Base-by-base conservation (phyloP, 2,329 filamentous ascomycete genomes). In the Penicillium sp. region DNA sequence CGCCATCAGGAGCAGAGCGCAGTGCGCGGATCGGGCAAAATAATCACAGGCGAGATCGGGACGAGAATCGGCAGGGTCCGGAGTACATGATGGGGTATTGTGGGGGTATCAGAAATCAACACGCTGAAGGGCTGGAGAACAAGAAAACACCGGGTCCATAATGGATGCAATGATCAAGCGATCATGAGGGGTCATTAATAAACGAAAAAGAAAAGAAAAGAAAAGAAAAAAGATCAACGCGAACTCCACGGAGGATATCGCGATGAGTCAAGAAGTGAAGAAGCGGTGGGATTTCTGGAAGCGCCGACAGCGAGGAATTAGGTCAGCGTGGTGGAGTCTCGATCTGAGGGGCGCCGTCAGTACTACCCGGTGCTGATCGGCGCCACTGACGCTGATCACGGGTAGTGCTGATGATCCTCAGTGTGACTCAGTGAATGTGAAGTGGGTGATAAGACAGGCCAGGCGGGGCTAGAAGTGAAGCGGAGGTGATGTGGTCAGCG, bases 251-350 rank as follows among this genome's bases (percentile, higher is more conserved):
- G 38, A 42, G 30, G 15, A 18, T 35, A 38, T 38, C 33, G 37
- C 28, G 37, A 42, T 39, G 39, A 45, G 39, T 45, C 35, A 45
- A 32, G 25, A 31, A 13, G 14, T 12, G 20, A 23, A 30, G 34
- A 31, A 34, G 20, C 25, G 26, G 29, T 17, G 12, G 37, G 30
- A 43, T 50, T 50, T 50, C 47, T 32, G 32, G 44, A 52, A 54
- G 40, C 51, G 51, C 49, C 45, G 37, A 46, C 47, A 49, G 45
- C 49, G 47, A 47, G 2, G 28, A 41, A 52, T 54, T 52, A 54
- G 45, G 49, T 52, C 49, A 54, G 49, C 49, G 47, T 48, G 50
- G 47, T 38, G 44, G 37, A 39, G 34, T 30, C 22, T 20, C 22
- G 45, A 46, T 40, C 37, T 35, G 35, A 36, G 7, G 14, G n/a